A percentile compares a stretch with the other conserved stretches of the same genome.
Conservation (phyloP, 768 basidiomycete species). For the Termitomyces heimii region DNA sequence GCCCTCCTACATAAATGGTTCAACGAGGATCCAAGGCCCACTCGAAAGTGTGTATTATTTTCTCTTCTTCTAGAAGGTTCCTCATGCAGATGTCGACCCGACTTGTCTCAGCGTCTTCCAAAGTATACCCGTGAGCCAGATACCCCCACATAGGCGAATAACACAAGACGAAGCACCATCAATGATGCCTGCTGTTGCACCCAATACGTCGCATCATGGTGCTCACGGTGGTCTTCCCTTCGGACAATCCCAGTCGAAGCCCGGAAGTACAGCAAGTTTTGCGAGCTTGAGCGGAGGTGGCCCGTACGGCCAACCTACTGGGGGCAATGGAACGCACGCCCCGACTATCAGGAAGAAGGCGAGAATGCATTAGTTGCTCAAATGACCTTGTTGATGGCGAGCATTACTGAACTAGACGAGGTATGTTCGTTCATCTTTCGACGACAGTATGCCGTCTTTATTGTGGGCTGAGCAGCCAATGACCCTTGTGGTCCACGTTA, state of each 20-base stretch:
- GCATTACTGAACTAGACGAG: constrained; percentile 2
- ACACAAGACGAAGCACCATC: constrained; percentile 90
- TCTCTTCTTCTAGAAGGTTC: background rate
- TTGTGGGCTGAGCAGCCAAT: background rate
- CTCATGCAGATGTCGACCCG: background rate
- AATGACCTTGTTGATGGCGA: background rate
- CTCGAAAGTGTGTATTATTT: constrained; percentile 61
- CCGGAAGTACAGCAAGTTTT: constrained; percentile 60
- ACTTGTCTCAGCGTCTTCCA: constrained; percentile 63
- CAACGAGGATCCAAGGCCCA: constrained; percentile 81
- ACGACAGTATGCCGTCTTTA: background rate
- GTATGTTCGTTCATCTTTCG: background rate
- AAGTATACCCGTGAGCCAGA: constrained; percentile 52
- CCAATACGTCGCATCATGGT: constrained; percentile 37
- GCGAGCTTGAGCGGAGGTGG: constrained; percentile 56
- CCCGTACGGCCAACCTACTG: constrained; percentile 28
- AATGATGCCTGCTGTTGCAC: constrained; percentile 64
- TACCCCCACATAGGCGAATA: constrained; percentile 84
- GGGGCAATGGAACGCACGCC: constrained; percentile 26
- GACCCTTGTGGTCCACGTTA: background rate
- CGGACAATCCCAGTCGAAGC: constrained; percentile 50
- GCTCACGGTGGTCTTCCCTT: constrained; percentile 27
- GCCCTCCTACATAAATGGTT: constrained; percentile 90
- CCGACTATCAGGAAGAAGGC: constrained; percentile 57
- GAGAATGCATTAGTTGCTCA: constrained; percentile 36